Percentiles rank a stretch among this genome's conserved stretches.
phyloP scores from a whole-genome alignment of 208 protist species.

The Trypanosoma theileri region DNA sequence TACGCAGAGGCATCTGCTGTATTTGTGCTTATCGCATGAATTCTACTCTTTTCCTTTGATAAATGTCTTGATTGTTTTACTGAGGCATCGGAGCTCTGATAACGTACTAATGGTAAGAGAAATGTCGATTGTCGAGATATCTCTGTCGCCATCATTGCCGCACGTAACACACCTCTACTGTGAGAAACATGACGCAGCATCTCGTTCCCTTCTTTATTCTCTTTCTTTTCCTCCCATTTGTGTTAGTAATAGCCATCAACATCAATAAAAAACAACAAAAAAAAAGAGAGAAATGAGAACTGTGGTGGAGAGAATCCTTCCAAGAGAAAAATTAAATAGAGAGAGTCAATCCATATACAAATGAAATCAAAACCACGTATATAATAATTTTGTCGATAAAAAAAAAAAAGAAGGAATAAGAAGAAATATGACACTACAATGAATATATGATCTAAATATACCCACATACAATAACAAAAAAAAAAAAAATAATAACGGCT shows the following conservation, averaged over 20 bases:
- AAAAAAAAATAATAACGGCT: constrained; percentile 11
- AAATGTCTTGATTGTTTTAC: constrained; percentile 1
- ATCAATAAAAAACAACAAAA: neutral
- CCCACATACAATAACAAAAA: neutral
- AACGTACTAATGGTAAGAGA: constrained; percentile 1
- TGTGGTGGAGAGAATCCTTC: neutral
- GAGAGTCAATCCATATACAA: too few species aligned
- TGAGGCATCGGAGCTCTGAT: constrained; percentile 14
- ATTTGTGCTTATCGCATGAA: constrained; percentile 61
- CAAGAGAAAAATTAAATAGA: too few species aligned
- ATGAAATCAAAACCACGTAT: too few species aligned
- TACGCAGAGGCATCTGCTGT: constrained; percentile 64
- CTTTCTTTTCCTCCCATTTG: neutral
- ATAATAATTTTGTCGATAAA: too few species aligned
- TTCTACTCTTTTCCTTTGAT: neutral
- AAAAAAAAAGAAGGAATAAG: too few species aligned
- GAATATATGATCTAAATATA: neutral
- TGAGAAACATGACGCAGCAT: constrained; percentile 14
- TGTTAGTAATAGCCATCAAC: neutral
- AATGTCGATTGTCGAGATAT: neutral
- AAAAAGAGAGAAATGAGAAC: neutral
- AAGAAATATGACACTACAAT: neutral
- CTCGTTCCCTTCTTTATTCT: constrained; percentile 2
- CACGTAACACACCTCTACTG: neutral
- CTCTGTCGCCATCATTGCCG: neutral